phyloP scores from a whole-genome alignment of 78 protist species.

The Planoprotostelium fungivorum region DNA sequence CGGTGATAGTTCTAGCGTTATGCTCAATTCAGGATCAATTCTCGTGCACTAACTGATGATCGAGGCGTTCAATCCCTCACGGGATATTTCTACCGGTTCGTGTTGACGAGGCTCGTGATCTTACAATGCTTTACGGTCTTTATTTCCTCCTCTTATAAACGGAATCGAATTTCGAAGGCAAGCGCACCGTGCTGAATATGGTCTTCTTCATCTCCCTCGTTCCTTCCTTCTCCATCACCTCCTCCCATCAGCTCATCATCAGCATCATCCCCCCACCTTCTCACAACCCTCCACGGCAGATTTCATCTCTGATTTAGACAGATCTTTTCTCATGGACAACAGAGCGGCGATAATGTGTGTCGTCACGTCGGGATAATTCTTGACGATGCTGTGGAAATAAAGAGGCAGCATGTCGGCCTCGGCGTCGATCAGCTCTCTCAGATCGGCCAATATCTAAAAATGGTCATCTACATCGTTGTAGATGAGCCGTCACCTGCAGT shows the following conservation, averaged over 20 bases:
- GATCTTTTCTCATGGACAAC: background rate
- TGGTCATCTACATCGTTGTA: too few species aligned
- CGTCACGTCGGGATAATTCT: background rate
- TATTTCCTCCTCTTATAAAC: background rate
- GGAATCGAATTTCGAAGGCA: background rate
- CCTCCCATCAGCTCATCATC: background rate
- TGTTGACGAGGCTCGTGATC: too few species aligned
- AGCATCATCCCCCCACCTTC: background rate
- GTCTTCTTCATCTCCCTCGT: background rate
- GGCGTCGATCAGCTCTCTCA: background rate
- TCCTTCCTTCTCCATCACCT: background rate
- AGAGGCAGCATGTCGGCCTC: background rate
- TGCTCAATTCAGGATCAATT: too few species aligned
- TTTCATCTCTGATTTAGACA: background rate
- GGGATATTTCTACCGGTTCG: too few species aligned
- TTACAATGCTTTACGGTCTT: too few species aligned
- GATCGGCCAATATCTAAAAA: too few species aligned
- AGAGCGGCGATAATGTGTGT: background rate
- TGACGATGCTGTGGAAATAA: background rate
- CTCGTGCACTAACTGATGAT: too few species aligned
- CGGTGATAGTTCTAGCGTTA: too few species aligned
- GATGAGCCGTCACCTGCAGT: background rate
- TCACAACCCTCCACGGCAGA: background rate
- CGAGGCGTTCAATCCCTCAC: too few species aligned
- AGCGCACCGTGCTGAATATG: background rate